Evolutionary conservation across 371 early-diverging fungal species (phyloP).

Genomic region (Rhizopus sp.): DNA sequence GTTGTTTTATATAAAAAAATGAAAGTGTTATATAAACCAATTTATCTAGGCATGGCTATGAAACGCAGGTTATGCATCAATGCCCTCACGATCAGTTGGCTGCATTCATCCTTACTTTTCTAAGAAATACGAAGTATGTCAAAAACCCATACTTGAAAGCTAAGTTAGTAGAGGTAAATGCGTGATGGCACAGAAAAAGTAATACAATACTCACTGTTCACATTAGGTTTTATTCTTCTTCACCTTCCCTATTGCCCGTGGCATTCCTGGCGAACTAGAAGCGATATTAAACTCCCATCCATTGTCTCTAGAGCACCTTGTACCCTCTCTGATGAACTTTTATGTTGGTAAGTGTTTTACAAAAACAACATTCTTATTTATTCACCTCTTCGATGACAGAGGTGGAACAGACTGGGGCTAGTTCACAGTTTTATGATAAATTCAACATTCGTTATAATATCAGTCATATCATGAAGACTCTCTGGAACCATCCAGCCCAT

Average conservation of each 20-base stretch:
- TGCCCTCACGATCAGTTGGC: slow-evolving; percentile 72
- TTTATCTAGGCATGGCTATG: slow-evolving; percentile 51
- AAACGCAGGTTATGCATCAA: slow-evolving; percentile 58
- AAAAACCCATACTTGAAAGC: slow-evolving; percentile 95
- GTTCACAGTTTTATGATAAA: slow-evolving; percentile 96
- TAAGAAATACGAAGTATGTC: slow-evolving; percentile 75
- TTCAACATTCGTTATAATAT: slow-evolving; percentile 97
- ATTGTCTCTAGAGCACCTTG: slow-evolving; percentile 70
- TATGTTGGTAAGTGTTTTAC: slow-evolving; percentile 72
- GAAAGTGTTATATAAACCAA: neutral
- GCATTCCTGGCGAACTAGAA: slow-evolving; percentile 66
- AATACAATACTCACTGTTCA: neutral
- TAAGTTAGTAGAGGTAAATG: slow-evolving; percentile 84
- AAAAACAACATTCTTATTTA: neutral
- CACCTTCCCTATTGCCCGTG: slow-evolving; percentile 56
- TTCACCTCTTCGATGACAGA: slow-evolving; percentile 41
- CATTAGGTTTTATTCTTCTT: slow-evolving; percentile 74
- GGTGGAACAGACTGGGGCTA: slow-evolving; percentile 92
- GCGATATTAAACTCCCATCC: slow-evolving; percentile 73
- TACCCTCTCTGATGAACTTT: slow-evolving; percentile 82
- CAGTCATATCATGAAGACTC: slow-evolving; percentile 85
- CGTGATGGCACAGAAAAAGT: too few species aligned
- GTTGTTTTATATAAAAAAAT: slow-evolving; percentile 6
- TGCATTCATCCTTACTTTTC: slow-evolving; percentile 78
- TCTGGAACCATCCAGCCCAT: slow-evolving; percentile 79